Conservation (phyloP, 139 green algal species). For the Haematococcus sp. region DNA sequence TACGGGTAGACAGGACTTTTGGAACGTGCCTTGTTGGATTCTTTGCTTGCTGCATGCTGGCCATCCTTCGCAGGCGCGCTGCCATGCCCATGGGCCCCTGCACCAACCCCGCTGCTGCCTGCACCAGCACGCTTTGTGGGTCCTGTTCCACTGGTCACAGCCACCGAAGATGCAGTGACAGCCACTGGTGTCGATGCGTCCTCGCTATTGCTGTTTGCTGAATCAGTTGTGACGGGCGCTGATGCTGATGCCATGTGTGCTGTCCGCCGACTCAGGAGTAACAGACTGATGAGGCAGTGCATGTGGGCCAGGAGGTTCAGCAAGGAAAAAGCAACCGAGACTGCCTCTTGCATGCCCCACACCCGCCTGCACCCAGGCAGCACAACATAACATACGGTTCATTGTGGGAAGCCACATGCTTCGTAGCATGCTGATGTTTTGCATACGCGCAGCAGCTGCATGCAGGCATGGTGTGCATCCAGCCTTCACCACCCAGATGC, state of each 20-base stretch:
- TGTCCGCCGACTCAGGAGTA: not conserved
- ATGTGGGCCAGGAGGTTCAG: slow-evolving; percentile 70
- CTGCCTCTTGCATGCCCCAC: slow-evolving; percentile 68
- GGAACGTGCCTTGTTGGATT: not conserved
- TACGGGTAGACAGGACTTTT: slow-evolving; percentile 55
- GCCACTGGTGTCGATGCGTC: not conserved
- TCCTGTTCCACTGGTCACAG: not conserved
- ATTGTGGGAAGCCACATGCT: no score
- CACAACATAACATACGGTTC: no score
- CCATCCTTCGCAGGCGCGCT: not conserved
- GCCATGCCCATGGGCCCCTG: not conserved
- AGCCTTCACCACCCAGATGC: no score
- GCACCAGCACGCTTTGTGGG: not conserved
- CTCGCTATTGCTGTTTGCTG: not conserved
- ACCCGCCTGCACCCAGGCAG: slow-evolving; percentile 27
- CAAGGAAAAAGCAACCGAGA: slow-evolving; percentile 70
- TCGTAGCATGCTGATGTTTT: no score
- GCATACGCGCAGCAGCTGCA: no score
- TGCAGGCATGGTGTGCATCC: no score
- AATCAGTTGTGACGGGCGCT: not conserved
- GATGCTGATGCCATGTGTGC: not conserved
- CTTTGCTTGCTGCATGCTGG: not conserved
- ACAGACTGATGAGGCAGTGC: slow-evolving; percentile 26
- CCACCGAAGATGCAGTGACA: slow-evolving; percentile 3
- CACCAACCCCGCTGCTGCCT: not conserved